Base-by-base conservation (phyloP, 805 yeast genomes). In the Candida tibetensis region DNA sequence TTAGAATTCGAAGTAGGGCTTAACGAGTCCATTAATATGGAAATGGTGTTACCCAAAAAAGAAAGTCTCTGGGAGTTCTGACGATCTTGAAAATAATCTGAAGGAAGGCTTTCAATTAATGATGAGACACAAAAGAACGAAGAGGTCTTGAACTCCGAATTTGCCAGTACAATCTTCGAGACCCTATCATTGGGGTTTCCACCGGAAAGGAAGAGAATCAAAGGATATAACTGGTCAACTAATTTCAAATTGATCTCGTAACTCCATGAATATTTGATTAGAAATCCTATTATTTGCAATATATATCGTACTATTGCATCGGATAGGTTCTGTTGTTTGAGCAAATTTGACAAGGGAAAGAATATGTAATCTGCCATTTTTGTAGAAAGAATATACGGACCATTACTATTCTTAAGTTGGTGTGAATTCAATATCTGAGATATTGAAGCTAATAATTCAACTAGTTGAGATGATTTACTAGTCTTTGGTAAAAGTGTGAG, bases 311-410 rank as follows among this genome's bases (percentile, higher is more conserved):
- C 45, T 2, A 57, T 52, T 1, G 38, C 19, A n/a, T 47, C 55
- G 13, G 44, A 42, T 5, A 67, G 48, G 4, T 26, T 30, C 5
- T 57, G 51, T 21, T 53, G 59, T 42, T 64, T 61, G 16, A 69
- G 44, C 21, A 65, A 43, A 32, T 46, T 53, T 4, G 71, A 54
- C 12, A 68, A 23, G 2, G 74, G 74, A 35, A 62, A 64, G 42
- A 69, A 69, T 2, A 69, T 51, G 41, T 68, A 68, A 50, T 68
- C 73, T 0, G 71, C 72, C 7, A 69, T 37, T 14, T 55, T 62
- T 3, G 57, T 39, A 2, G 66, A 51, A 2, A 68, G 31, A 2
- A 45, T 31, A 40, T 63, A 66, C 2, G 42, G 37, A 8, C 16
- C 22, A 8, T 32, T 25, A n/a, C 36, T 30, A 9, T 36, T 14